A percentile compares a stretch with the other conserved stretches of the same genome.
Conservation (phyloP, 805 yeast genomes). For the Candida coleopterorum region DNA sequence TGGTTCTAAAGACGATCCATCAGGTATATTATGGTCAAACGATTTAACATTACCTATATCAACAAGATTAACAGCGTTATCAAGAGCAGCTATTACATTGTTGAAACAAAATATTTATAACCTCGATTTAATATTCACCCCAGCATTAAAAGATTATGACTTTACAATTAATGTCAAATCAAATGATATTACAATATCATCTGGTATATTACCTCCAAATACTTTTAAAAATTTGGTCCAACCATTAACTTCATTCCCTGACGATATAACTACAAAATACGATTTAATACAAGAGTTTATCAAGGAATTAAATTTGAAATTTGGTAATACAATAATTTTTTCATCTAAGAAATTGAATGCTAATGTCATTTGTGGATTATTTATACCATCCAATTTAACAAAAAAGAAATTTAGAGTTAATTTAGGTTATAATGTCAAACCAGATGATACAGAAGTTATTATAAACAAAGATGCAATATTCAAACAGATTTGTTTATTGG, state of each 20-base stretch:
- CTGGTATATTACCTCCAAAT: slow-evolving; percentile 53
- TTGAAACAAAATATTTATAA: slow-evolving; percentile 42
- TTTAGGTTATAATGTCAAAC: slow-evolving; percentile 67
- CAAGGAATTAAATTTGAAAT: slow-evolving; percentile 57
- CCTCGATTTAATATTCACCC: slow-evolving; percentile 61
- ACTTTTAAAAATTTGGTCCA: slow-evolving; percentile 59
- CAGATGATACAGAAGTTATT: slow-evolving; percentile 50
- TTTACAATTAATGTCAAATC: slow-evolving; percentile 61
- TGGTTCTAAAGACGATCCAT: slow-evolving; percentile 78
- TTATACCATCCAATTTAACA: slow-evolving; percentile 60
- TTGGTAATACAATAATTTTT: slow-evolving; percentile 64
- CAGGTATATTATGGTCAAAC: slow-evolving; percentile 81
- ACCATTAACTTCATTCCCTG: slow-evolving; percentile 39
- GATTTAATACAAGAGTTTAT: slow-evolving; percentile 62
- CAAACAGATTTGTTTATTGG: slow-evolving; percentile 63
- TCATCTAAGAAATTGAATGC: slow-evolving; percentile 56
- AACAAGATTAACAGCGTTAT: slow-evolving; percentile 79
- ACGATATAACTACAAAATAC: slow-evolving; percentile 41
- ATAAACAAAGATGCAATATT: slow-evolving; percentile 71
- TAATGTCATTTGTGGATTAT: slow-evolving; percentile 73
- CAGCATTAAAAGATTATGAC: slow-evolving; percentile 82
- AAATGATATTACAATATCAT: slow-evolving; percentile 34
- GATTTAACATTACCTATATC: slow-evolving; percentile 68
- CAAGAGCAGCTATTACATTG: slow-evolving; percentile 66
- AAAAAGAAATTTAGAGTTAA: slow-evolving; percentile 75